These are phyloP conservation scores for Ustilago crameri DNA, from an alignment of 1,284 basidiomycete species.

Conservation along the genomic window DNA sequence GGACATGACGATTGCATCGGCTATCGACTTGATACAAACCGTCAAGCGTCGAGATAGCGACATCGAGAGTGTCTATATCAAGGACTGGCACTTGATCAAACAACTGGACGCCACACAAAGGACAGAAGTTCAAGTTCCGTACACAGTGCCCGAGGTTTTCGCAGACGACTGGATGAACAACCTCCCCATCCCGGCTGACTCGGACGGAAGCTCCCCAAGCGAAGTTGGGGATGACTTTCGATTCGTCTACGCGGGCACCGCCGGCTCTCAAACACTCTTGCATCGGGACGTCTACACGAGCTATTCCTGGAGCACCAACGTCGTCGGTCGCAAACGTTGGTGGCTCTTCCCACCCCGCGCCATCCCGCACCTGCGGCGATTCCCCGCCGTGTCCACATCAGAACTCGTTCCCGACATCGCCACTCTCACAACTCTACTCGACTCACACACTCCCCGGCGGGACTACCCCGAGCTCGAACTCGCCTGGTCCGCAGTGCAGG, in stretches of 20 bases:
- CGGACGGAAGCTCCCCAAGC: background rate
- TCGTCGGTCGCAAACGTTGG: constrained; percentile 73
- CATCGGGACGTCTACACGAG: constrained; percentile 70
- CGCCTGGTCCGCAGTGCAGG: constrained; percentile 21
- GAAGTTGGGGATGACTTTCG: constrained; percentile 70
- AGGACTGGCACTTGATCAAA: constrained; percentile 73
- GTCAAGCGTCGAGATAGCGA: background rate
- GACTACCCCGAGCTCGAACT: constrained; percentile 6
- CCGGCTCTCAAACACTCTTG: constrained; percentile 43
- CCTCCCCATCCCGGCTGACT: constrained; percentile 1
- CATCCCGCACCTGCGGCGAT: constrained; percentile 62
- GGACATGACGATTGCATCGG: constrained; percentile 37
- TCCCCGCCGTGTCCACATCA: constrained; percentile 58
- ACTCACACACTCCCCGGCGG: background rate
- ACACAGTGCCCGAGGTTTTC: constrained; percentile 70
- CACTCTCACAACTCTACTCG: constrained; percentile 4
- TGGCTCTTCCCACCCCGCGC: constrained; percentile 71
- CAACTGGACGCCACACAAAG: constrained; percentile 17
- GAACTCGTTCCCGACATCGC: constrained; percentile 47
- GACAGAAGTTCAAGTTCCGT: constrained; percentile 62
- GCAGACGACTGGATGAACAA: constrained; percentile 72
- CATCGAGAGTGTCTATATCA: constrained; percentile 70
- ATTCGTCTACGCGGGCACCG: constrained; percentile 61
- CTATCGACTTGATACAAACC: constrained; percentile 28
- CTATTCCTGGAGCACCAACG: constrained; percentile 74